These are phyloP conservation scores for Exophiala spinifera DNA, from an alignment of 2,329 filamentous ascomycete genomes.

Conservation along the genomic window DNA sequence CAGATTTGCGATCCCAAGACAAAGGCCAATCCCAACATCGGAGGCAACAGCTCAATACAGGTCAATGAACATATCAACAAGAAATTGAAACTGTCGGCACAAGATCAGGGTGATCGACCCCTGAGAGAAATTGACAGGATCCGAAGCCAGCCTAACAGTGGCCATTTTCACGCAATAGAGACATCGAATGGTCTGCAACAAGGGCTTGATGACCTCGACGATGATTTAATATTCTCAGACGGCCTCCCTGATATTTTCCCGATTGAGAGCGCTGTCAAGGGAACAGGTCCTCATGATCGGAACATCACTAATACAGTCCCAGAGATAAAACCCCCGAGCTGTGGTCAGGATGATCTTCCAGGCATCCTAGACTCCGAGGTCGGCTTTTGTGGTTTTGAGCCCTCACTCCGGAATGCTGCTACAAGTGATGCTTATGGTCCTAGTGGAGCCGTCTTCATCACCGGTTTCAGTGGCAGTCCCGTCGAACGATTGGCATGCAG, in stretches of 20 bases:
- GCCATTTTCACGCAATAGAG: background rate
- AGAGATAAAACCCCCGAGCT: too few species aligned
- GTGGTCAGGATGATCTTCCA: background rate
- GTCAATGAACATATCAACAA: background rate
- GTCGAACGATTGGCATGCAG: background rate
- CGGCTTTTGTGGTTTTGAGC: conserved; percentile 14
- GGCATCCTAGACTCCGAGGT: conserved; percentile 8
- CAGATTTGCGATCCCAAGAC: background rate
- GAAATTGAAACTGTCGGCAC: background rate
- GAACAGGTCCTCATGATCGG: background rate
- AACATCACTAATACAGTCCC: too few species aligned
- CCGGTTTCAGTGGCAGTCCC: conserved; percentile 3
- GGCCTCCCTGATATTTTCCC: background rate
- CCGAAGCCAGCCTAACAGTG: background rate
- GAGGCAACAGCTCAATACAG: background rate
- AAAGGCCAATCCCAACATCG: background rate
- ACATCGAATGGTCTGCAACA: too few species aligned
- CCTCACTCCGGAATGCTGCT: conserved; percentile 18
- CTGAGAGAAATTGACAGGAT: background rate
- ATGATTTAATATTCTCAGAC: background rate
- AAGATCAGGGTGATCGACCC: background rate
- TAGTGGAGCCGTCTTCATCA: conserved; percentile 1
- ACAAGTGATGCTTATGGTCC: conserved; percentile 18
- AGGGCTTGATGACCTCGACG: background rate
- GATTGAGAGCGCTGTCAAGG: background rate